Evolutionary conservation across 177 flowering plant species (phyloP).

Genomic region (Telopea speciosissima): DNA sequence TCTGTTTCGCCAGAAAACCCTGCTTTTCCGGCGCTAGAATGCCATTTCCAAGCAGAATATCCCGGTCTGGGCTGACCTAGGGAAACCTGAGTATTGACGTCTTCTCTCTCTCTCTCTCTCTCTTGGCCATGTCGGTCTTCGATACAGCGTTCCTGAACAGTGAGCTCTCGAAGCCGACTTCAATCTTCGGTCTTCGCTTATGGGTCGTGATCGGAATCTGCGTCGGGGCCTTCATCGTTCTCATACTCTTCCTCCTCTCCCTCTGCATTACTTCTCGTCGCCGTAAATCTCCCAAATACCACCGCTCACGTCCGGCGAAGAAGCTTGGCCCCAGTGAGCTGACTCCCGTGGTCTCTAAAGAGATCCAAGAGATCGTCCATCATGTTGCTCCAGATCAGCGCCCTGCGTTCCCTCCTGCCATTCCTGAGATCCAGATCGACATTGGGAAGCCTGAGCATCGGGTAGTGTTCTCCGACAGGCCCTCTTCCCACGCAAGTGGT

Average conservation of each 20-base stretch:
- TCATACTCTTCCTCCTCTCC: slow-evolving; percentile 71
- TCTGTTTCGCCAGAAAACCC: no score
- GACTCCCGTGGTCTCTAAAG: slow-evolving; percentile 62
- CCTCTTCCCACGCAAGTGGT: slow-evolving; percentile 55
- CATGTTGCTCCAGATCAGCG: slow-evolving; percentile 31
- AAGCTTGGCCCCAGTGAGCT: slow-evolving; percentile 16
- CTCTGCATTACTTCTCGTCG: slow-evolving; percentile 71
- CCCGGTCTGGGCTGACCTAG: background rate
- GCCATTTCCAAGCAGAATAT: background rate
- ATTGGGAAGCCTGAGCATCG: slow-evolving; percentile 83
- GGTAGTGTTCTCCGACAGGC: slow-evolving; percentile 66
- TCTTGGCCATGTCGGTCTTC: slow-evolving; percentile 40
- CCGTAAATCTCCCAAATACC: slow-evolving; percentile 19
- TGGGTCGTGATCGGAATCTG: slow-evolving; percentile 85
- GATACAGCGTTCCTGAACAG: slow-evolving; percentile 52
- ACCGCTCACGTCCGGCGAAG: slow-evolving; percentile 7
- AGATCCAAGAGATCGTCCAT: slow-evolving; percentile 65
- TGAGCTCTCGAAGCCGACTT: slow-evolving; percentile 76
- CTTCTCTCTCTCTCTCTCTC: background rate
- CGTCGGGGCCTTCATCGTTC: slow-evolving; percentile 66
- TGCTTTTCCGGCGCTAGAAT: background rate
- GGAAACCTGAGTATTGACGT: background rate
- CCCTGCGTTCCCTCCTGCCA: slow-evolving; percentile 10
- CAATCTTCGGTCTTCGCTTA: slow-evolving; percentile 76
- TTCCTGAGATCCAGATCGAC: slow-evolving; percentile 75